Conservation (phyloP, 2,329 filamentous ascomycete species). For the Calonectria pauciramosa region DNA sequence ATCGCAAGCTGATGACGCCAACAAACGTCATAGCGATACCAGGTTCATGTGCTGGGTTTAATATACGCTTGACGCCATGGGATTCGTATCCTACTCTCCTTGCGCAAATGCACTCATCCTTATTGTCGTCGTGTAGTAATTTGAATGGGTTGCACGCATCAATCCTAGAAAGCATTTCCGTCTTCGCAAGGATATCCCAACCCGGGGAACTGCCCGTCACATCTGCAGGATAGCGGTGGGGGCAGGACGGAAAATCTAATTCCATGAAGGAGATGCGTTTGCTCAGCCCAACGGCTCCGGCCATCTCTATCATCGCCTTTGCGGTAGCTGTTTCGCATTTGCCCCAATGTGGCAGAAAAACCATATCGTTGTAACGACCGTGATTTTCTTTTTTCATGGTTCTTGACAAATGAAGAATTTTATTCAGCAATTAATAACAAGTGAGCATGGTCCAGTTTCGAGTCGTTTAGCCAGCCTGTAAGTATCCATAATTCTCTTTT, state of each 20-base stretch:
- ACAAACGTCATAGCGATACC: neutral
- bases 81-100: neutral
- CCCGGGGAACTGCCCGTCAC: constrained; percentile 9
- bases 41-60: neutral
- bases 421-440: neutral
- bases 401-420: neutral
- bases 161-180: neutral
- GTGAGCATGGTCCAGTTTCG: neutral
- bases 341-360: neutral
- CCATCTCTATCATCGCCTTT: neutral
- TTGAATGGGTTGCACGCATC: constrained; percentile 4
- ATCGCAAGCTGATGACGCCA: neutral
- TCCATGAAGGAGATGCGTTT: neutral
- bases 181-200: constrained; percentile 7
- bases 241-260: neutral
- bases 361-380: too few species aligned
- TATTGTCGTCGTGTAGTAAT: neutral
- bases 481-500: neutral
- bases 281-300: neutral
- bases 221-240: constrained; percentile 1
- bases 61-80: neutral
- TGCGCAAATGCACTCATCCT: neutral
- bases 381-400: neutral
- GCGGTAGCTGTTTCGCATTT: neutral
- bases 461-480: neutral